Evolutionary conservation across 192 early-diverging fungal genomes (phyloP).

Genomic region (Spinellus fusiger): DNA sequence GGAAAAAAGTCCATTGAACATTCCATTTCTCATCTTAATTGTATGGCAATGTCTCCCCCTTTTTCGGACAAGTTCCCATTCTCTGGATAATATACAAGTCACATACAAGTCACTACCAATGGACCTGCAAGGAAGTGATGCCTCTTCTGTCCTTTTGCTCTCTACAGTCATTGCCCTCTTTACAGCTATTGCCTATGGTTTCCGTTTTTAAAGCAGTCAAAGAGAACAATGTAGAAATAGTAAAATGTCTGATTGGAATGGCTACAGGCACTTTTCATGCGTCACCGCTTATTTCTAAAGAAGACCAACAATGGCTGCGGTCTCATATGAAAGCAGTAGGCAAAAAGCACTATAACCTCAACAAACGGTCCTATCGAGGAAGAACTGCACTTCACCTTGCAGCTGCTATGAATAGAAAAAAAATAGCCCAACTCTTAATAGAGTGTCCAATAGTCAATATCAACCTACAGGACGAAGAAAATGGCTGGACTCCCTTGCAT

Average conservation of each 20-base stretch:
- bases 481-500: constrained; percentile 68
- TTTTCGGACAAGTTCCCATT: too few relatives aligned
- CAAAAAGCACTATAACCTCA: constrained; percentile 31
- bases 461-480: constrained; percentile 59
- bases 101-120: too few relatives aligned
- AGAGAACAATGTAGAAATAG: constrained; percentile 30
- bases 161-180: too few relatives aligned
- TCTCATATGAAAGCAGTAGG: background rate
- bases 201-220: too few relatives aligned
- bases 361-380: constrained; percentile 31
- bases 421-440: constrained; percentile 29
- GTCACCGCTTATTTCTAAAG: constrained; percentile 4
- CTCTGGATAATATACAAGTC: too few relatives aligned
- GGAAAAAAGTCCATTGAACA: too few relatives aligned
- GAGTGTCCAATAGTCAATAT: constrained; percentile 43
- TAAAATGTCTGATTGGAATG: constrained; percentile 18
- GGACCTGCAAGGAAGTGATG: too few relatives aligned
- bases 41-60: too few relatives aligned
- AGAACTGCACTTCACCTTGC: constrained; percentile 43
- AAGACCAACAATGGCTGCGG: constrained; percentile 13
- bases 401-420: constrained; percentile 28
- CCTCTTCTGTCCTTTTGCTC: too few relatives aligned
- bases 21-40: too few relatives aligned
- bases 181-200: too few relatives aligned
- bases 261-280: constrained; percentile 8